Evolutionary conservation across 176 grass and related monocot species (phyloP), one percentile per base, ranked within the genome.

Genomic region (Chrysopogon serrulatus): DNA sequence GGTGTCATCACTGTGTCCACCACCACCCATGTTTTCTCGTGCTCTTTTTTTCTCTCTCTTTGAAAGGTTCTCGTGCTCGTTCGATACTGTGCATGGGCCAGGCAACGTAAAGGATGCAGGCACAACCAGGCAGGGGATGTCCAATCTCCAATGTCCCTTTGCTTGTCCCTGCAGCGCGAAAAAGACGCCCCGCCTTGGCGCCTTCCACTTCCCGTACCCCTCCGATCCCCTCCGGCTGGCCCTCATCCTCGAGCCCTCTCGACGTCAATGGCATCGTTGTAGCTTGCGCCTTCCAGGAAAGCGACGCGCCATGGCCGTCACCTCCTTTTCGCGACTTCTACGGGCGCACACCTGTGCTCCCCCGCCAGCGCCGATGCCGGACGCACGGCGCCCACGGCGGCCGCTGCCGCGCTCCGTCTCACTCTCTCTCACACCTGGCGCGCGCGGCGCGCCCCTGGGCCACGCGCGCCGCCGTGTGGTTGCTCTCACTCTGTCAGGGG

Each of bases 281-380:
- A 78, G 49, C 83, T 85, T 78, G 65, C 26, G 17, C 28, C 5
- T 71, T 28, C 13, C 64, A 35, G 1, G 83, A 78, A 78, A 59
- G n/a, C 28, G 83, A 61, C 83, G 12, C 8, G 44, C 5, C 33
- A 57, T 23, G 30, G 18, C 33, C 65, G 83, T 36, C 83, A 9
- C 65, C 65, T 61, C 65, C 3, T 34, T n/a, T 61, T 47, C 74
- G 3, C 24, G 17, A n/a, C 54, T n/a, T 26, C 72, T 14, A 59
- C 34, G 18, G 83, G 36, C 80, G 36, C 51, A 72, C 80, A 61
- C 67, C 67, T 72, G 79, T 82, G 66, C 65, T 39, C 35, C 41
- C 21, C 19, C 4, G 16, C 0, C 51, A n/a, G 8, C 6, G 19
- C 23, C n/a, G 31, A 15, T 71, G 59, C 76, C 76, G n/a, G n/a